Evolutionary conservation across 1,284 basidiomycete species (phyloP).

Genomic region (Leccinum holopus): DNA sequence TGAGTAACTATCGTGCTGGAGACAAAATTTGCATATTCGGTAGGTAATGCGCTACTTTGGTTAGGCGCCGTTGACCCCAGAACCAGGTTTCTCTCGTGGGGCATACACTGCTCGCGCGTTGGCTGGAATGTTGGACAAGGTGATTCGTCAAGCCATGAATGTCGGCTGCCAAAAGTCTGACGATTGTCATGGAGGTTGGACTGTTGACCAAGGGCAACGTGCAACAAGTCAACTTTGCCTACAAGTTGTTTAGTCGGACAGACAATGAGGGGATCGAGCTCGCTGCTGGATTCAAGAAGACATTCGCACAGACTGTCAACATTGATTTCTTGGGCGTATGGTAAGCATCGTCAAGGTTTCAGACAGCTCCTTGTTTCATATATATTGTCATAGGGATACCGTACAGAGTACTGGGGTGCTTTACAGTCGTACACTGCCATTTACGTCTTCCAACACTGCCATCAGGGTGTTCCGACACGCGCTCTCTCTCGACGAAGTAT

Average conservation of each 20-base stretch:
- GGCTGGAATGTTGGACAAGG: conserved; percentile 61
- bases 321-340: conserved; percentile 67
- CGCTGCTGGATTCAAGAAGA: conserved; percentile 60
- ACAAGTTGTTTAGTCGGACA: conserved; percentile 55
- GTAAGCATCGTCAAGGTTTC: conserved; percentile 37
- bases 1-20: conserved; percentile 59
- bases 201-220: conserved; percentile 56
- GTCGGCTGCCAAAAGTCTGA: background rate
- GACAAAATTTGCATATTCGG: conserved; percentile 67
- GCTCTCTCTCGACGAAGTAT: conserved; percentile 61
- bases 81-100: conserved; percentile 67
- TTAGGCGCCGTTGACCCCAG: conserved; percentile 3
- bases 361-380: background rate
- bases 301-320: conserved; percentile 57
- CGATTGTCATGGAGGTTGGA: conserved; percentile 44
- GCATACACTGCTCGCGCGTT: conserved; percentile 76
- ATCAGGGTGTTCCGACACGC: conserved; percentile 65
- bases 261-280: conserved; percentile 45
- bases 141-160: conserved; percentile 13
- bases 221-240: conserved; percentile 65
- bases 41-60: conserved; percentile 21
- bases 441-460: conserved; percentile 54
- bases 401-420: conserved; percentile 65
- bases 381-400: conserved; percentile 53
- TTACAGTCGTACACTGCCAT: conserved; percentile 54